These are phyloP conservation scores for Citrus glauca DNA, from an alignment of 345 rosid species.

Conservation along the genomic window DNA sequence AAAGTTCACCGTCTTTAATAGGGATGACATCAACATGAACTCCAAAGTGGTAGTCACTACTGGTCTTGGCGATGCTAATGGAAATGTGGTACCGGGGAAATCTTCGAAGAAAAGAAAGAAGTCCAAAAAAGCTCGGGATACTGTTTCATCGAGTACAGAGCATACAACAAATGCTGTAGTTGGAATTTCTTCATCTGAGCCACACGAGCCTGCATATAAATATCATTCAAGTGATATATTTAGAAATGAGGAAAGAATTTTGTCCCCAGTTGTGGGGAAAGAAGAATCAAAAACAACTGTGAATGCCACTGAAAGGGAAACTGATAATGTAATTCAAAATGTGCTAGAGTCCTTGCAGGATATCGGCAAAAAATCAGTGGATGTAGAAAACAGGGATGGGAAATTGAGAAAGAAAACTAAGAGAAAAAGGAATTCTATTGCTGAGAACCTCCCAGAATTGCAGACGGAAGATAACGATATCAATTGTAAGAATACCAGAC, in stretches of 20 bases:
- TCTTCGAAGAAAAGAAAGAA: slow-evolving; percentile 44
- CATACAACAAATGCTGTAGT: slow-evolving; percentile 10
- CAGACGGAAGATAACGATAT: slow-evolving; percentile 21
- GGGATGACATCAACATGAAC: slow-evolving; percentile 5
- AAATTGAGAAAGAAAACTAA: slow-evolving; percentile 42
- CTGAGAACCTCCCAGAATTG: slow-evolving; percentile 15
- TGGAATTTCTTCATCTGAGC: slow-evolving; percentile 18
- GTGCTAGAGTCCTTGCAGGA: slow-evolving; percentile 46
- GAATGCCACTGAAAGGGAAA: slow-evolving; percentile 25
- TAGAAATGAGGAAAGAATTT: slow-evolving; percentile 12
- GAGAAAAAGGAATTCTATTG: slow-evolving; percentile 29
- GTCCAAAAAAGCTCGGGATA: slow-evolving; percentile 31
- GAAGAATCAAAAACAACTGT: slow-evolving; percentile 14
- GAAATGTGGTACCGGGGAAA: slow-evolving; percentile 18
- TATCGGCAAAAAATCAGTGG: slow-evolving; percentile 18
- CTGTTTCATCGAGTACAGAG: slow-evolving; percentile 19
- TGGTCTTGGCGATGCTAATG: not conserved
- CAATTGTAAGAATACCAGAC: slow-evolving; percentile 15
- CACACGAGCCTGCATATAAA: slow-evolving; percentile 8
- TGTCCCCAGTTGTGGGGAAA: slow-evolving; percentile 9
- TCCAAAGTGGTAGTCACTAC: not conserved
- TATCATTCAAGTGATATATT: slow-evolving; percentile 19
- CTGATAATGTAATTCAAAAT: slow-evolving; percentile 42
- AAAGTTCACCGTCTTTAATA: not conserved
- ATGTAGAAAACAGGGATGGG: slow-evolving; percentile 24